phyloP scores from a whole-genome alignment of 257 asterid genomes.

The Agastache rugosa region DNA sequence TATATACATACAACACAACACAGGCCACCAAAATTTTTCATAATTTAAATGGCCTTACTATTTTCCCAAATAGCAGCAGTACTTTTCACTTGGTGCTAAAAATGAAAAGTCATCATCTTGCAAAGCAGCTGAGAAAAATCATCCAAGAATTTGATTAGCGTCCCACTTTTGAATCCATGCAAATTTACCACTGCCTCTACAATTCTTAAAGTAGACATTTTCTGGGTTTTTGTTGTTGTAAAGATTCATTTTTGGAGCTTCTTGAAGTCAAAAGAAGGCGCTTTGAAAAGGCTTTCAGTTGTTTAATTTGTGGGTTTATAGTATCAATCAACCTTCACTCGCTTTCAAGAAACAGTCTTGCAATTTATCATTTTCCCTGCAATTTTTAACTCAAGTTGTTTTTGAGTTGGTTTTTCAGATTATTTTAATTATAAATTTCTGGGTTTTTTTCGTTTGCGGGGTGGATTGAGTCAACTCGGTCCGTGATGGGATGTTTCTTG shows the following conservation, averaged over 20 bases:
- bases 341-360: constrained; percentile 22
- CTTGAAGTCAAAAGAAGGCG: constrained; percentile 29
- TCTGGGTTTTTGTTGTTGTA: constrained; percentile 1
- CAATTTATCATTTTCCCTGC: constrained; percentile 10
- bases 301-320: background rate
- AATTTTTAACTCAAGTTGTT: background rate
- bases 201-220: background rate
- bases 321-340: constrained; percentile 3
- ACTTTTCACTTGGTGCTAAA: background rate
- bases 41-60: background rate
- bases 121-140: constrained; percentile 27
- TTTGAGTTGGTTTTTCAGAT: background rate
- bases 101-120: constrained; percentile 37
- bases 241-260: constrained; percentile 8
- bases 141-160: background rate
- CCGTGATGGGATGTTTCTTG: constrained; percentile 33
- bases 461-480: constrained; percentile 43
- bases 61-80: background rate
- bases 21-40: constrained; percentile 7
- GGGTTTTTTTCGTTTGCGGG: constrained; percentile 34
- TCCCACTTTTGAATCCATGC: constrained; percentile 25
- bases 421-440: constrained; percentile 19
- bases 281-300: constrained; percentile 28
- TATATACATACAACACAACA: background rate
- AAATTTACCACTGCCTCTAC: background rate